Evolutionary conservation across 1,284 basidiomycete genomes (phyloP).

Genomic region (Cryptococcus sp.): DNA sequence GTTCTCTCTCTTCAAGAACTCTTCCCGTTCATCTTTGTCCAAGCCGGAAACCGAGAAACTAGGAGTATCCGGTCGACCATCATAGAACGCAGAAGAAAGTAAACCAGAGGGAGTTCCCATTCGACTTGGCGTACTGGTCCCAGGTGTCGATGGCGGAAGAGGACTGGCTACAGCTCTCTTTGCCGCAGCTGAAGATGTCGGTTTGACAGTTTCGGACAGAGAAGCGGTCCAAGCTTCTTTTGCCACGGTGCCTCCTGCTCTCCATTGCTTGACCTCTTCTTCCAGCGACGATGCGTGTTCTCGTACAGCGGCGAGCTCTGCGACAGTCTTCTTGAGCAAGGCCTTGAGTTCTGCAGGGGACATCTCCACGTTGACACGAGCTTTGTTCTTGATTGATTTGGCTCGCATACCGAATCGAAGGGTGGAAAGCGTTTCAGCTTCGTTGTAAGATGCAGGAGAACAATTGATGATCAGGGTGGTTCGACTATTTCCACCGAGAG

Average conservation of each 20-base stretch:
- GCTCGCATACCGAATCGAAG: conserved; percentile 98
- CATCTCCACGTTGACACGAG: conserved; percentile 95
- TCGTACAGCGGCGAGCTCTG: conserved; percentile 76
- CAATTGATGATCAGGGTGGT: conserved; percentile 99
- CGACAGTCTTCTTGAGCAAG: conserved; percentile 82
- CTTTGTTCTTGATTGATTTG: conserved; percentile 99
- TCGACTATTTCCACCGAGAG: conserved; percentile 95
- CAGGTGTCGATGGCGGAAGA: conserved; percentile 52
- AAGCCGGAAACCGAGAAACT: conserved; percentile 60
- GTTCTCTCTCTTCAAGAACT: conserved; percentile 94
- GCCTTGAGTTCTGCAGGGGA: conserved; percentile 94
- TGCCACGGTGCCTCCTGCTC: conserved; percentile 79
- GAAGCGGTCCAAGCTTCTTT: conserved; percentile 73
- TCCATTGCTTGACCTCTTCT: conserved; percentile 87
- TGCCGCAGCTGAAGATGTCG: conserved; percentile 32
- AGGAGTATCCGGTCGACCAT: conserved; percentile 40
- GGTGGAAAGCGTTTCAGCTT: conserved; percentile 93
- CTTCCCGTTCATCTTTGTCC: conserved; percentile 95
- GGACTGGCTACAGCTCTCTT: conserved; percentile 56
- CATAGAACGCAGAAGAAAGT: conserved; percentile 12
- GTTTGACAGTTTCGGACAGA: conserved; percentile 49
- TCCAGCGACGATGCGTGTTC: conserved; percentile 86
- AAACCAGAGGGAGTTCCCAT: conserved; percentile 70
- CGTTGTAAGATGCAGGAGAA: conserved; percentile 95
- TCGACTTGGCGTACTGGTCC: conserved; percentile 47